Base-by-base conservation (phyloP, 2,329 filamentous ascomycete species). In the Diaporthe humulicola region DNA sequence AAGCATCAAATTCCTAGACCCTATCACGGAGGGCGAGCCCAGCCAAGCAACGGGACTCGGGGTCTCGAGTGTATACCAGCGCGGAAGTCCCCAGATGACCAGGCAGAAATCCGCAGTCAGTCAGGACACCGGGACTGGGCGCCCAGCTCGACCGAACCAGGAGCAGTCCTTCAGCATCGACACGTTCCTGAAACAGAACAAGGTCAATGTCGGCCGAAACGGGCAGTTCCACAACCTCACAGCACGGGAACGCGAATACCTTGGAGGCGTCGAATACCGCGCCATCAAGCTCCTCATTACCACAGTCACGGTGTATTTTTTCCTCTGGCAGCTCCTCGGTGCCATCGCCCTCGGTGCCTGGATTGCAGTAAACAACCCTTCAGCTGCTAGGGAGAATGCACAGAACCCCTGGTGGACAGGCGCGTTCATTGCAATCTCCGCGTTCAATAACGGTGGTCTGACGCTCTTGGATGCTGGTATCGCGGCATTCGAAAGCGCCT, bases 251-350 rank as follows among this genome's bases (percentile, higher is more conserved):
- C 86, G 90, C 38, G 88, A 90, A 70, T 84, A 87, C 40, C 84
- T 93, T 0, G 91, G 92, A 40, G 90, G 91, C 1, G 89, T 88
- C 71, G 92, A 93, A 80, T 93, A 93, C 79, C 87, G 90, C 57
- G 91, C 92, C 19, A 85, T 93, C 28, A 87, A 87, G 64, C 82
- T 93, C 4, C 84, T 94, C 0, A 86, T 90, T 2, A 85, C 89
- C 77, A 79, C 91, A n/a, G 90, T 94, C 8, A 91, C 91, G 0
- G 75, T 89, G 6, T 94, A 94, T 79, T 92, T 88, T 38, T 79
- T 87, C 30, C 79, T 88, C 4, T 93, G 89, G 86, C 91, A 93
- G 79, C 73, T 92, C 3, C 80, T 93, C 7, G 89, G 90, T 2
- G 87, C 85, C 76, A 78, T 93, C 25, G 88, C 88, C 2, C 83